A percentile compares a stretch with the other conserved stretches of the same genome.
phyloP scores from a whole-genome alignment of 371 early-diverging fungal genomes.

The Mucor irregularis region DNA sequence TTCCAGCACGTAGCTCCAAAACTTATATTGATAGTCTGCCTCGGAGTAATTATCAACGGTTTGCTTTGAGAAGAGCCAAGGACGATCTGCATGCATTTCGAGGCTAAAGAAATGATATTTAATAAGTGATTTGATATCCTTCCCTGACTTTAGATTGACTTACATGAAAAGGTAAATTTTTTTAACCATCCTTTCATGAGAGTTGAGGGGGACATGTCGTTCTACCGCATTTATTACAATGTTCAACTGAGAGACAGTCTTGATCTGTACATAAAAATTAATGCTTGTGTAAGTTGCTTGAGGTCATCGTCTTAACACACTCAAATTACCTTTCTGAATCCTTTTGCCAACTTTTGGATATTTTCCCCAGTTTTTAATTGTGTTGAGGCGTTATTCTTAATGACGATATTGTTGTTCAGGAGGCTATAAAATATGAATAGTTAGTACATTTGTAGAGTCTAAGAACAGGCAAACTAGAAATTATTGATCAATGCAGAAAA shows the following conservation, averaged over 20 bases:
- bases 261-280: slow-evolving; percentile 7
- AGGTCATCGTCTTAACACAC: slow-evolving; percentile 13
- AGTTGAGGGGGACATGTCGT: too few relatives aligned
- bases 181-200: too few relatives aligned
- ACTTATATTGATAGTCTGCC: slow-evolving; percentile 12
- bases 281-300: slow-evolving; percentile 14
- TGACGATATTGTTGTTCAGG: neutral
- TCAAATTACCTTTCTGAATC: slow-evolving; percentile 17
- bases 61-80: slow-evolving; percentile 19
- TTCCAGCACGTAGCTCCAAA: slow-evolving; percentile 19
- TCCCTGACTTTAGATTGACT: too few relatives aligned
- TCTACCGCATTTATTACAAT: too few relatives aligned
- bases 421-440: slow-evolving; percentile 12
- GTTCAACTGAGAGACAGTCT: too few relatives aligned
- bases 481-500: too few relatives aligned
- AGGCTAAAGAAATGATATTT: slow-evolving; percentile 13
- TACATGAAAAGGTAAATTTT: too few relatives aligned
- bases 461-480: too few relatives aligned
- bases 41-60: slow-evolving; percentile 14
- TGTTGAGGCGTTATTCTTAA: slow-evolving; percentile 4
- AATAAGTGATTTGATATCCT: slow-evolving; percentile 11
- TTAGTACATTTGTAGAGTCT: slow-evolving; percentile 13
- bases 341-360: slow-evolving; percentile 12
- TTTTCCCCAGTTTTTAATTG: slow-evolving; percentile 6
- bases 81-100: slow-evolving; percentile 20